Evolutionary conservation across 164 flowering plant species (phyloP), one percentile per base, ranked within the genome.

Genomic region (Hamamelis virginiana): DNA sequence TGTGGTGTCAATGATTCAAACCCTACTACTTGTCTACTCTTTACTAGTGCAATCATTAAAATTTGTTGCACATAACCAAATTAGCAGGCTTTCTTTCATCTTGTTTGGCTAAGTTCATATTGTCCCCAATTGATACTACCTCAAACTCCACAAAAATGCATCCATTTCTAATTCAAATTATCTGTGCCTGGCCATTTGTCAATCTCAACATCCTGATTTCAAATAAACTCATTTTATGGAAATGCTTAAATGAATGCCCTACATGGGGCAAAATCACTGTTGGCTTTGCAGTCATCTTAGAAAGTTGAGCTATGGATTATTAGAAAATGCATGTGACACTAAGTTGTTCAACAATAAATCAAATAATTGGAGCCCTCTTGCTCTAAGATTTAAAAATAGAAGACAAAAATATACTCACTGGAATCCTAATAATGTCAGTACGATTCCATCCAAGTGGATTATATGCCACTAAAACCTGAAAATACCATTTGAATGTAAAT

Each of bases 391-490:
- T 27, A 21, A 14, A 3, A 62, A 63, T 47, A 5, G 43, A 72
- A 67, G 69, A 26, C 21, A 41, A 64, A 18, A 0, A 44, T 41
- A 23, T 61, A 76, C 96, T 84, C 72, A 91, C 98, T 13, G 97
- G 97, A 73, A 94, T 80, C 75, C 86, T 81, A 28, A 94, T 68
- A 45, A 83, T 69, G 23, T 94, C 94, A 50, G 78, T 84, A 41
- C 94, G 94, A 26, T 64, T 77, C 98, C 97, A 91, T 64, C 94
- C 96, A 59, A 91, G 90, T 22, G 98, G 81, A 78, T 94, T 94
- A 72, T 94, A 94, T 41, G 83, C 94, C 67, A 91, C 88, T n/a
- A 94, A 77, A 66, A 93, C 88, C 98, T 93, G 82, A 62, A 76
- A 68, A 9, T 53, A 67, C 48, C 28, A 64, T 48, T 41, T 47